Percentiles rank a stretch among this genome's conserved stretches.
Conservation (phyloP, 1,139 yeast species). For the Candida sojae region DNA sequence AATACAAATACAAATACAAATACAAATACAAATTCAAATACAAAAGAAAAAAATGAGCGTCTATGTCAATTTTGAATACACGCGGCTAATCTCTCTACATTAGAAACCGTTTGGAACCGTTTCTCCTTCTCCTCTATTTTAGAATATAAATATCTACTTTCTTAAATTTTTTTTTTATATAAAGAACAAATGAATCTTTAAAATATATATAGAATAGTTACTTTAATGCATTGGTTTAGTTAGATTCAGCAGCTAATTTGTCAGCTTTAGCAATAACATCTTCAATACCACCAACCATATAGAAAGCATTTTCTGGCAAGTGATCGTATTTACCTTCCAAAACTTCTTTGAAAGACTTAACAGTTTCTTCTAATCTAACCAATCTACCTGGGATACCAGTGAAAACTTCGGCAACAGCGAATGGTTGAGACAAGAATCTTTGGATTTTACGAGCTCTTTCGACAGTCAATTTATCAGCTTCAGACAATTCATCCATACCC, state of each 20-base stretch:
- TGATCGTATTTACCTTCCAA: conserved; percentile 98
- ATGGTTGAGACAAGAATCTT: conserved; percentile 99
- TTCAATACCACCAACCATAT: conserved; percentile 99
- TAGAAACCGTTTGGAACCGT: no score
- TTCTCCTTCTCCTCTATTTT: no score
- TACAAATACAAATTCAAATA: no score
- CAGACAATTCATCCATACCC: conserved; percentile 99
- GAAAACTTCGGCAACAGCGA: conserved; percentile 99
- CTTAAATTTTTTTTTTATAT: conserved; percentile 4
- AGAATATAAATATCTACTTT: conserved; percentile 4
- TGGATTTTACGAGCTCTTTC: conserved; percentile 99
- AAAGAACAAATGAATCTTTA: conserved; percentile 2
- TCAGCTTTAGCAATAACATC: conserved; percentile 98
- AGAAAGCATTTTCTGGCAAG: conserved; percentile 99
- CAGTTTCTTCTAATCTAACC: conserved; percentile 94
- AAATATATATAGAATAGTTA: conserved; percentile 6
- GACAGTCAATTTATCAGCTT: conserved; percentile 96
- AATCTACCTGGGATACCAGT: conserved; percentile 99
- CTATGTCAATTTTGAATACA: no score
- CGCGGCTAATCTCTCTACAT: no score
- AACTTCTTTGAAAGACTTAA: conserved; percentile 93
- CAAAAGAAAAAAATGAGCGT: no score
- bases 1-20: no score
- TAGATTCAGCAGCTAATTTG: conserved; percentile 94
- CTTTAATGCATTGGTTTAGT: conserved; percentile 38